Conservation (phyloP, 257 asterid species). For the Gynochthodes officinalis region DNA sequence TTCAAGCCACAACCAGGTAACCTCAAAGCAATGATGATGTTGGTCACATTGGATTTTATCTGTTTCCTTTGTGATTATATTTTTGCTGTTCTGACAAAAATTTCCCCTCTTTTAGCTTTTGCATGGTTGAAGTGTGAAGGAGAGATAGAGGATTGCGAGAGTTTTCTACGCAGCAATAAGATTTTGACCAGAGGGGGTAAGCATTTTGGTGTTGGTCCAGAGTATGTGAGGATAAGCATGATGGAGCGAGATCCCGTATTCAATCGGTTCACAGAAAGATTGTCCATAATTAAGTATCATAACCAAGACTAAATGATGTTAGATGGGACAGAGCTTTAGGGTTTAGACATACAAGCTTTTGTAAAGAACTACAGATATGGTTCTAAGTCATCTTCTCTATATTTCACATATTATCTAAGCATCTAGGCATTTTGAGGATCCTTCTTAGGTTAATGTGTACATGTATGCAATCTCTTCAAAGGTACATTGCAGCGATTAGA, state of each 20-base stretch:
- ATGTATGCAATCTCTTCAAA: constrained; percentile 1
- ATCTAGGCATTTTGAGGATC: not conserved
- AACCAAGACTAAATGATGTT: not conserved
- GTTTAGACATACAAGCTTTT: constrained; percentile 4
- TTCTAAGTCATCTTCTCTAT: not conserved
- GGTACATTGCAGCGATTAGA: not conserved
- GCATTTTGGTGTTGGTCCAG: constrained; percentile 64
- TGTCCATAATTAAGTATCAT: constrained; percentile 31
- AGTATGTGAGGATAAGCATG: constrained; percentile 62
- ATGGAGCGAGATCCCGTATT: constrained; percentile 58
- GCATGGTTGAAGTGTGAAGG: constrained; percentile 86
- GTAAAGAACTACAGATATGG: constrained; percentile 1
- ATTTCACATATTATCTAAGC: not conserved
- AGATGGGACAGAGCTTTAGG: not conserved
- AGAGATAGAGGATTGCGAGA: constrained; percentile 60
- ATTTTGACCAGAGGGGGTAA: constrained; percentile 66
- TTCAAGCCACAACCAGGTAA: constrained; percentile 76
- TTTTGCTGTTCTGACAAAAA: not conserved
- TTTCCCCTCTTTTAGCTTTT: constrained; percentile 43
- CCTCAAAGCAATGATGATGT: not conserved
- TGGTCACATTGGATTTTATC: not conserved
- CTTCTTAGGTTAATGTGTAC: not conserved
- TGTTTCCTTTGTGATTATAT: too few relatives aligned
- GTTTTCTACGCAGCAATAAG: constrained; percentile 58
- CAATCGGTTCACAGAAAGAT: constrained; percentile 51